Conservation (phyloP, 2,329 filamentous ascomycete genomes). For the Alternaria ethzedia region DNA sequence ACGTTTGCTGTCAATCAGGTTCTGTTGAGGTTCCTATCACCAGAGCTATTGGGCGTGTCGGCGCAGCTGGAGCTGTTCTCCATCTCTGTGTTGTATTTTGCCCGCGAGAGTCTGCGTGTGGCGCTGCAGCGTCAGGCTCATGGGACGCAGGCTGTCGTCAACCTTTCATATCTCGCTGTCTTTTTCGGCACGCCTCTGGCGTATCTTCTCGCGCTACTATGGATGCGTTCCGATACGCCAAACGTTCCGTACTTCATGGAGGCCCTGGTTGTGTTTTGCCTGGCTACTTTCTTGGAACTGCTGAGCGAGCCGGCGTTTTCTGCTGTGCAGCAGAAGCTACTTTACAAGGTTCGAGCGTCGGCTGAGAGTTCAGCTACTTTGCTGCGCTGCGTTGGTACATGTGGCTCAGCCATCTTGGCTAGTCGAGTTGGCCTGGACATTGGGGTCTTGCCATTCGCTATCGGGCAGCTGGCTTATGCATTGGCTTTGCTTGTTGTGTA, state of each 20-base stretch:
- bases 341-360: constrained; percentile 78
- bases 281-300: constrained; percentile 74
- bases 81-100: constrained; percentile 91
- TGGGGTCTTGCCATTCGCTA: constrained; percentile 85
- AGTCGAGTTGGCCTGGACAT: constrained; percentile 60
- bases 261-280: constrained; percentile 61
- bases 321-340: constrained; percentile 79
- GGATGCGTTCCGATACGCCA: constrained; percentile 62
- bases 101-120: constrained; percentile 88
- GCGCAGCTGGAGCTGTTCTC: constrained; percentile 93
- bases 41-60: constrained; percentile 81
- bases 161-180: constrained; percentile 83
- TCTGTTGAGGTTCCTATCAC: constrained; percentile 85
- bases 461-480: constrained; percentile 83
- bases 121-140: constrained; percentile 79
- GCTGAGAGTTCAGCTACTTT: constrained; percentile 87
- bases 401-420: constrained; percentile 71
- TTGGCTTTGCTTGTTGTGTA: constrained; percentile 74
- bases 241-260: constrained; percentile 67
- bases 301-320: constrained; percentile 88
- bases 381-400: constrained; percentile 76
- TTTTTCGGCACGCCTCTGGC: constrained; percentile 71
- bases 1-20: constrained; percentile 94
- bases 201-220: constrained; percentile 69
- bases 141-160: constrained; percentile 77